Evolutionary conservation across 129 eudicot species (phyloP).

Genomic region (Calendula officinalis): DNA sequence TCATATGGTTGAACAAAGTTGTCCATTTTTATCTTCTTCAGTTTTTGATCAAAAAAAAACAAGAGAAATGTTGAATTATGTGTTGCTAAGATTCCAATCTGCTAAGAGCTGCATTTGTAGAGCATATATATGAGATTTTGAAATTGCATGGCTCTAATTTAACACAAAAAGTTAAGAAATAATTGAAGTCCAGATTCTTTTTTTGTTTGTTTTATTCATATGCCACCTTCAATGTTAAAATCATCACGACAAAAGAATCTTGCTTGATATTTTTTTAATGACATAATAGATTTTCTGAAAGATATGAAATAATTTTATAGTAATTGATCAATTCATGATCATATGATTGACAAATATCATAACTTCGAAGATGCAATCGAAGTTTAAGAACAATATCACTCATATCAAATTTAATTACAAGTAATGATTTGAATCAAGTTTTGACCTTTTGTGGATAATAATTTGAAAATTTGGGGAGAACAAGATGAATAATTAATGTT

Average conservation of each 20-base stretch:
- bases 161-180: constrained; percentile 24
- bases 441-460: constrained; percentile 20
- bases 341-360: constrained; percentile 21
- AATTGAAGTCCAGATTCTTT: constrained; percentile 46
- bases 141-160: constrained; percentile 36
- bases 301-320: neutral
- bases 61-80: constrained; percentile 6
- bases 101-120: constrained; percentile 31
- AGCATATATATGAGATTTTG: constrained; percentile 18
- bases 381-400: constrained; percentile 11
- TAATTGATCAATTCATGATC: constrained; percentile 20
- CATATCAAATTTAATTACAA: neutral
- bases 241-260: constrained; percentile 51
- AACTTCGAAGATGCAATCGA: constrained; percentile 1
- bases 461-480: constrained; percentile 30
- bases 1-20: constrained; percentile 58
- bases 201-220: constrained; percentile 23
- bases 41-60: constrained; percentile 10
- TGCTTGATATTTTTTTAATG: constrained; percentile 24
- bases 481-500: constrained; percentile 25
- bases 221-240: constrained; percentile 24
- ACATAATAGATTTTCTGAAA: neutral
- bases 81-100: constrained; percentile 22
- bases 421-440: constrained; percentile 12
- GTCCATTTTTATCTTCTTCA: constrained; percentile 47